A percentile compares a stretch with the other conserved stretches of the same genome.
These are phyloP conservation scores for Ustilago vetiveriae DNA, from an alignment of 1,284 basidiomycete species.

Conservation along the genomic window DNA sequence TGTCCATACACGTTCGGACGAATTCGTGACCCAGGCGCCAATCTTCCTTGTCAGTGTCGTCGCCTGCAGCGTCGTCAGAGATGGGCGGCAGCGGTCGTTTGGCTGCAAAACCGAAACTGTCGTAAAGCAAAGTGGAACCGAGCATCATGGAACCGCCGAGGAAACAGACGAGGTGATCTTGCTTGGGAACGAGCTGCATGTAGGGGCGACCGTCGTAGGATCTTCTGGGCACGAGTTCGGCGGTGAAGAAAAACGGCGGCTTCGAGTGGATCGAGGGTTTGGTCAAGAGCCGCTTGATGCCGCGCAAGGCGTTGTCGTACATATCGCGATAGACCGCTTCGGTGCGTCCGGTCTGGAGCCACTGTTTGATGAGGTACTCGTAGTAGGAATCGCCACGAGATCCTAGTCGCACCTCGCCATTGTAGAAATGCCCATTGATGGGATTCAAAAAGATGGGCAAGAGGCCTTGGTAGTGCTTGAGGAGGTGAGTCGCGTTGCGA, in stretches of 20 bases:
- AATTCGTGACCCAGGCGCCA: conserved; percentile 84
- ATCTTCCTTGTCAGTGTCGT: conserved; percentile 73
- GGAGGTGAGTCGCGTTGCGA: conserved; percentile 16
- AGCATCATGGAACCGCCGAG: conserved; percentile 89
- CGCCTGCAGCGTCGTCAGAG: conserved; percentile 72
- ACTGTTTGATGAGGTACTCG: conserved; percentile 79
- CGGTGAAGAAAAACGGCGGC: conserved; percentile 77
- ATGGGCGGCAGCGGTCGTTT: conserved; percentile 44
- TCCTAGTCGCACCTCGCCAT: conserved; percentile 84
- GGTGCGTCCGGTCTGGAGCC: conserved; percentile 72
- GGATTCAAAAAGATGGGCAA: conserved; percentile 82
- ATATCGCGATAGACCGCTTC: conserved; percentile 86
- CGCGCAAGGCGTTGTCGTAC: conserved; percentile 84
- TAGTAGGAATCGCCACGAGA: conserved; percentile 95
- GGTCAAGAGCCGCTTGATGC: conserved; percentile 80
- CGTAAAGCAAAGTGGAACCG: conserved; percentile 71
- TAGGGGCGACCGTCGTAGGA: conserved; percentile 5
- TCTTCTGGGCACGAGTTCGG: conserved; percentile 73
- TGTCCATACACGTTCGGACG: conserved; percentile 84
- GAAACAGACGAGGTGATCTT: conserved; percentile 97
- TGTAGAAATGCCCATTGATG: conserved; percentile 75
- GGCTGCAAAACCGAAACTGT: conserved; percentile 26
- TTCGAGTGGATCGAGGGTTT: conserved; percentile 66
- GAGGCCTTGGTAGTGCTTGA: conserved; percentile 74
- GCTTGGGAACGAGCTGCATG: conserved; percentile 76